Evolutionary conservation across 75 land plant species (phyloP), one percentile per base, ranked within the genome.

Genomic region (Cupressus sempervirens): DNA sequence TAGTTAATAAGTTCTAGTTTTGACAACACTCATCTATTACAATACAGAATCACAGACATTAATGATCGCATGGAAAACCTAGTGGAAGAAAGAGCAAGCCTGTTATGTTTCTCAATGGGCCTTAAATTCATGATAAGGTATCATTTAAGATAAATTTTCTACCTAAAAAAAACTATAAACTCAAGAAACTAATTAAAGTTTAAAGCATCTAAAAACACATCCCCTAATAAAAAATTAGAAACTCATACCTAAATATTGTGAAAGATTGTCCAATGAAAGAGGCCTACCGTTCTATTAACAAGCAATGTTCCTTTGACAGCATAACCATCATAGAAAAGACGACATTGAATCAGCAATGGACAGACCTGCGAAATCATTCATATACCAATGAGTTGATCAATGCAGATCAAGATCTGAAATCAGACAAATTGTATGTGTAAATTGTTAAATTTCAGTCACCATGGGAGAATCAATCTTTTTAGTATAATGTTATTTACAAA

Each of bases 261-360:
- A 41, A 77, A 41, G 48, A 79, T 45, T 41, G 4, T 26, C 46
- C 4, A 43, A 79, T n/a, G 8, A 36, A 32, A 52, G 83, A 54
- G 83, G 40, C 23, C 65, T 82, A 90, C 93, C 93, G 56, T 76
- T 46, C 84, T 88, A 36, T 92, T 87, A 12, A 93, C 38, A 73
- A 93, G 92, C 3, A 92, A 73, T 20, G 93, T 93, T 85, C 93
- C 93, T 73, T 93, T 93, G 35, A 90, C 86, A 83, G 92, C 93
- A 88, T 23, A 34, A 12, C 93, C 94, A 46, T 92, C 85, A 77
- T 91, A 14, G 86, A 93, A 93, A 84, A 93, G 53, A 3, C 93
- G 88, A 77, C 76, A 80, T 45, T 91, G 93, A 15, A 92, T 88
- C 46, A 93, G 84, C 68, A 91, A 72, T 35, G 93, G 94, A 11